phyloP scores from a whole-genome alignment of 441 rosid genomes.

The Pelargonium myrrhifolium region DNA sequence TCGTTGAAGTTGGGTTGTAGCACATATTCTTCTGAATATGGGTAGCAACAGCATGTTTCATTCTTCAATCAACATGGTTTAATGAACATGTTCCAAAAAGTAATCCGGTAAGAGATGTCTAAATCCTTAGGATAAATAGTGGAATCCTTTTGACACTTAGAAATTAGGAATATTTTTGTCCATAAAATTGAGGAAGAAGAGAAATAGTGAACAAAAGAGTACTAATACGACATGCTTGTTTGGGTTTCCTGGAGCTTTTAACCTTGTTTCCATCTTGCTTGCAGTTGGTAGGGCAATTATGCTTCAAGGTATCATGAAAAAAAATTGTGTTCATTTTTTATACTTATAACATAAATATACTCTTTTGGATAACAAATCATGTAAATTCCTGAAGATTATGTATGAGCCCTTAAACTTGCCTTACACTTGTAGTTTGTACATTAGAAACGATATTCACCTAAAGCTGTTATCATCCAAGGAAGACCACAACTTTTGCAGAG shows the following conservation, averaged over 20 bases:
- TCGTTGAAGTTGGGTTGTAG: not conserved
- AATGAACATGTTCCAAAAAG: not conserved
- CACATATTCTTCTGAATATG: not conserved
- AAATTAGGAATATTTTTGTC: too few species aligned
- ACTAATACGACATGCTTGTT: too few species aligned
- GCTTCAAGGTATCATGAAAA: not conserved
- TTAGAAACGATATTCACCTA: not conserved
- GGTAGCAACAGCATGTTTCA: not conserved
- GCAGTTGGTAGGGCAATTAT: too few species aligned
- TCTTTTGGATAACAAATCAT: not conserved
- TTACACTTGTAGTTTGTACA: not conserved
- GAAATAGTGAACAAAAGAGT: too few species aligned
- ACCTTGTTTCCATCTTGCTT: too few species aligned
- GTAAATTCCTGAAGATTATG: not conserved
- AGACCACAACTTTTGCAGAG: not conserved
- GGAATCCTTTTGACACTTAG: not conserved
- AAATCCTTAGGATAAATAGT: not conserved
- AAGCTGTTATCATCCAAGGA: not conserved
- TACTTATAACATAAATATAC: not conserved
- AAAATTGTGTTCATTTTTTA: not conserved
- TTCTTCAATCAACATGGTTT: not conserved
- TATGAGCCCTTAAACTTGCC: not conserved
- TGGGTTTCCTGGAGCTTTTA: too few species aligned
- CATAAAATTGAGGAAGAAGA: too few species aligned
- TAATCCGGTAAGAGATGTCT: not conserved